Evolutionary conservation across 495 filamentous ascomycete genomes (phyloP).

Genomic region (Lasiosphaeria hispida): DNA sequence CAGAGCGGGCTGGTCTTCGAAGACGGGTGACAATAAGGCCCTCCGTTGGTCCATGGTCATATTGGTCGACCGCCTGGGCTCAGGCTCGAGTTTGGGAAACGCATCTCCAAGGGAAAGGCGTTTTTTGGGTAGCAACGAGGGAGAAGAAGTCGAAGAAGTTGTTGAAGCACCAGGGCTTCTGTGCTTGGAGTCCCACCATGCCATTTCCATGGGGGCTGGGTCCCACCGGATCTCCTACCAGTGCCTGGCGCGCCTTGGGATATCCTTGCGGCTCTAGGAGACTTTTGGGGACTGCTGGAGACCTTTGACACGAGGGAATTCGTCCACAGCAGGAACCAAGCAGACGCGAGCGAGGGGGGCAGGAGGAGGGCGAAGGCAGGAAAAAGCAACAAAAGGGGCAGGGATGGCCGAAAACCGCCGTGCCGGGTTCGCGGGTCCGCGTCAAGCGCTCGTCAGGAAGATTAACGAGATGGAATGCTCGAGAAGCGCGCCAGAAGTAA

Average conservation of each 20-base stretch:
- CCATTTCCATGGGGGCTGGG: slow-evolving; percentile 19
- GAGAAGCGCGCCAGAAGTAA: too few relatives aligned
- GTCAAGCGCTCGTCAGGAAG: too few relatives aligned
- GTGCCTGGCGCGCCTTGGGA: background rate
- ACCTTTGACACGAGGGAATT: too few relatives aligned
- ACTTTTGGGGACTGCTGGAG: too few relatives aligned
- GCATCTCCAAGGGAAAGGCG: slow-evolving; percentile 25
- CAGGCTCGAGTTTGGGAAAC: slow-evolving; percentile 21
- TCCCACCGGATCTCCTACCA: background rate
- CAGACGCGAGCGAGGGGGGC: background rate
- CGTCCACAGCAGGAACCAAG: too few relatives aligned
- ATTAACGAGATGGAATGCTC: background rate
- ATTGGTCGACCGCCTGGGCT: slow-evolving; percentile 9
- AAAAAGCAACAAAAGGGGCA: background rate
- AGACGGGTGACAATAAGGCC: slow-evolving; percentile 24
- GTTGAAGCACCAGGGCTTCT: slow-evolving; percentile 10
- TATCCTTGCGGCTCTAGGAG: background rate
- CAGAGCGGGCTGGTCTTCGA: slow-evolving; percentile 19
- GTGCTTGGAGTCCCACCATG: slow-evolving; percentile 31
- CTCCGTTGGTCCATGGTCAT: slow-evolving; percentile 26
- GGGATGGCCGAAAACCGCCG: background rate
- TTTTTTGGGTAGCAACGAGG: slow-evolving; percentile 12
- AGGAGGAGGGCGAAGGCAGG: background rate
- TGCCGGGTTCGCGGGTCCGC: background rate
- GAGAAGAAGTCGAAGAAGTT: background rate